Conservation (phyloP, 768 basidiomycete genomes). For the Tricholoma terreum region DNA sequence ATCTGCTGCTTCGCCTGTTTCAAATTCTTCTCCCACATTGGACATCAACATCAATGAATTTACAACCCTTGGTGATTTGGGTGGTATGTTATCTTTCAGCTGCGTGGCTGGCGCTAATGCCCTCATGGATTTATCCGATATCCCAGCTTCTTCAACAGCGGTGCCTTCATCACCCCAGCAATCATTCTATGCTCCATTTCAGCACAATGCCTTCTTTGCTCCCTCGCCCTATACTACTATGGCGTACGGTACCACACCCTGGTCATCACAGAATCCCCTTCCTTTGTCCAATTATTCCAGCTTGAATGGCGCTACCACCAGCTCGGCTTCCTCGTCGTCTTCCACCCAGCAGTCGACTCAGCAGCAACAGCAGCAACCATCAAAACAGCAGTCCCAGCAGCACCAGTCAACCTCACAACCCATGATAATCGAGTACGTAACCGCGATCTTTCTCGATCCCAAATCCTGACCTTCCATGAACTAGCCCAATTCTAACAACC, state of each 20-base stretch:
- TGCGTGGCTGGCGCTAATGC: not conserved
- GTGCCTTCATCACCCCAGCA: conserved; percentile 39
- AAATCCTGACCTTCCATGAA: conserved; percentile 12
- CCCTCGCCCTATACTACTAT: conserved; percentile 50
- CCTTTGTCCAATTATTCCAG: conserved; percentile 77
- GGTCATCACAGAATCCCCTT: conserved; percentile 41
- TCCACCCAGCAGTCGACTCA: conserved; percentile 21
- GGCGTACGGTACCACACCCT: conserved; percentile 47
- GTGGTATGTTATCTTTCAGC: conserved; percentile 30
- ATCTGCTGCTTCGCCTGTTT: not conserved
- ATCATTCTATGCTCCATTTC: conserved; percentile 40
- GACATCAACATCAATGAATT: conserved; percentile 43
- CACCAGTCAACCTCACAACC: conserved; percentile 29
- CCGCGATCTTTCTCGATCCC: conserved; percentile 7
- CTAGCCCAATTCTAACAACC: conserved; percentile 59
- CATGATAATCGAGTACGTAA: conserved; percentile 71
- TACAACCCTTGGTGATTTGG: conserved; percentile 36
- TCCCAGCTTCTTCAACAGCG: conserved; percentile 31
- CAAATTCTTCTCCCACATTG: not conserved
- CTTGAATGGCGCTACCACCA: conserved; percentile 69
- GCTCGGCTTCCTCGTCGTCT: conserved; percentile 31
- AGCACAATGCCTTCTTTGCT: conserved; percentile 40
- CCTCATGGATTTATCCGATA: conserved; percentile 3
- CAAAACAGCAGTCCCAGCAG: conserved; percentile 23
- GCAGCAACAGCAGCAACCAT: conserved; percentile 28